These are phyloP conservation scores for Purpureocillium lavendulum DNA, from an alignment of 2,329 filamentous ascomycete species.

Conservation along the genomic window DNA sequence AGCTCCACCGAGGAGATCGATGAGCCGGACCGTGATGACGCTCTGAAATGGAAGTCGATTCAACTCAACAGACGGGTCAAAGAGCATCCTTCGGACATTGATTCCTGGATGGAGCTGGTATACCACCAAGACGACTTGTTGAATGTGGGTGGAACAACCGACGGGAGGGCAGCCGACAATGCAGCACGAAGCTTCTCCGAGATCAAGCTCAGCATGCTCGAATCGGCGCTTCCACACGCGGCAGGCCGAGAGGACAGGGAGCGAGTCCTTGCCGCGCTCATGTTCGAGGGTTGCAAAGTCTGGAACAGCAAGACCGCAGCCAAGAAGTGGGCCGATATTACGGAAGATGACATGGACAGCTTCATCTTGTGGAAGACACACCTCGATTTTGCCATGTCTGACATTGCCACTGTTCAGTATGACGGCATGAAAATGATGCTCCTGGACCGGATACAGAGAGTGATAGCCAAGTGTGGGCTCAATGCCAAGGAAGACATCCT, in stretches of 20 bases:
- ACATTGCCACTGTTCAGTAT: slow-evolving; percentile 58
- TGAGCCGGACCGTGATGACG: slow-evolving; percentile 27
- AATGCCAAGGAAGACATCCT: slow-evolving; percentile 7
- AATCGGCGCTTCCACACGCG: slow-evolving; percentile 62
- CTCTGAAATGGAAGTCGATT: slow-evolving; percentile 46
- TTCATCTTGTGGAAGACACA: slow-evolving; percentile 66
- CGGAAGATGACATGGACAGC: slow-evolving; percentile 15
- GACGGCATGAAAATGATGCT: slow-evolving; percentile 55
- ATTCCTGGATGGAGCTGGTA: slow-evolving; percentile 72
- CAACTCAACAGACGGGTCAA: slow-evolving; percentile 57
- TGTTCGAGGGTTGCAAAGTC: slow-evolving; percentile 64
- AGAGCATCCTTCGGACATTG: slow-evolving; percentile 55
- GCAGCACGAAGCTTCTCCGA: slow-evolving; percentile 65
- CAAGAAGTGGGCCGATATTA: slow-evolving; percentile 55
- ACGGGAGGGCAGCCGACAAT: slow-evolving; percentile 41
- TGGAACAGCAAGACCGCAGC: slow-evolving; percentile 60
- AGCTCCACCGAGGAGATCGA: slow-evolving; percentile 24
- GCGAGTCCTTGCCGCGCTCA: slow-evolving; percentile 56
- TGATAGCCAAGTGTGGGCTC: slow-evolving; percentile 6
- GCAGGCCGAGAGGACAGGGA: slow-evolving; percentile 39
- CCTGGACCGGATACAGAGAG: slow-evolving; percentile 35
- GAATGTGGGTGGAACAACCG: slow-evolving; percentile 33
- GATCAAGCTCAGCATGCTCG: slow-evolving; percentile 71
- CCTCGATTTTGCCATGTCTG: slow-evolving; percentile 64
- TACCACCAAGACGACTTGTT: slow-evolving; percentile 67